Conservation (phyloP, 768 basidiomycete species). For the Suillus placidus region DNA sequence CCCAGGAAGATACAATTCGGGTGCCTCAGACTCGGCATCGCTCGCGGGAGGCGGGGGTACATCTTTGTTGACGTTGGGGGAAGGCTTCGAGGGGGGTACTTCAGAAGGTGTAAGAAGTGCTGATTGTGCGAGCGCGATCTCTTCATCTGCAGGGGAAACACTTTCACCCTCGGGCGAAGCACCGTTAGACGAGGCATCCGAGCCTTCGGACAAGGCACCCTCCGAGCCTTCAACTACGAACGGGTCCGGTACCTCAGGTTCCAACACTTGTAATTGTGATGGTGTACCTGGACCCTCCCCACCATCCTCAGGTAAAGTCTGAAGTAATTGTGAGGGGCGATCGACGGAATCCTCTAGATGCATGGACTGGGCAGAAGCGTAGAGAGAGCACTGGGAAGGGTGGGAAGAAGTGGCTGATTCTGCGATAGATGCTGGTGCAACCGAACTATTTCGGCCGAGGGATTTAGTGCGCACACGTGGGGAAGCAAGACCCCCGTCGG, state of each 20-base stretch:
- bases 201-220: slow-evolving; percentile 40
- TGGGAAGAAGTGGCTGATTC: slow-evolving; percentile 7
- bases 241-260: slow-evolving; percentile 58
- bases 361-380: slow-evolving; percentile 6
- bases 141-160: slow-evolving; percentile 30
- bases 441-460: slow-evolving; percentile 11
- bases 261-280: slow-evolving; percentile 33
- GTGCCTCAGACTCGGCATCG: slow-evolving; percentile 51
- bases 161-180: slow-evolving; percentile 23
- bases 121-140: slow-evolving; percentile 45
- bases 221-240: slow-evolving; percentile 64
- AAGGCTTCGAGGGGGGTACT: slow-evolving; percentile 19
- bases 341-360: not conserved
- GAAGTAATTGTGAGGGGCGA: slow-evolving; percentile 5
- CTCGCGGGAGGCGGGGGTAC: slow-evolving; percentile 48
- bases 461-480: slow-evolving; percentile 17
- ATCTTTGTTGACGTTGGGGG: slow-evolving; percentile 54
- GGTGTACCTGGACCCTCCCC: slow-evolving; percentile 10
- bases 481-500: not conserved
- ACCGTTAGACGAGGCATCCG: slow-evolving; percentile 23
- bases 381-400: slow-evolving; percentile 4
- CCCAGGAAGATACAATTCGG: slow-evolving; percentile 66
- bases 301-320: slow-evolving; percentile 16
- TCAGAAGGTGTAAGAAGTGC: slow-evolving; percentile 23
- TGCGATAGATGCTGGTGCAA: slow-evolving; percentile 7